Evolutionary conservation across 139 green algal genomes (phyloP).

Genomic region (Coelastrella sp.): DNA sequence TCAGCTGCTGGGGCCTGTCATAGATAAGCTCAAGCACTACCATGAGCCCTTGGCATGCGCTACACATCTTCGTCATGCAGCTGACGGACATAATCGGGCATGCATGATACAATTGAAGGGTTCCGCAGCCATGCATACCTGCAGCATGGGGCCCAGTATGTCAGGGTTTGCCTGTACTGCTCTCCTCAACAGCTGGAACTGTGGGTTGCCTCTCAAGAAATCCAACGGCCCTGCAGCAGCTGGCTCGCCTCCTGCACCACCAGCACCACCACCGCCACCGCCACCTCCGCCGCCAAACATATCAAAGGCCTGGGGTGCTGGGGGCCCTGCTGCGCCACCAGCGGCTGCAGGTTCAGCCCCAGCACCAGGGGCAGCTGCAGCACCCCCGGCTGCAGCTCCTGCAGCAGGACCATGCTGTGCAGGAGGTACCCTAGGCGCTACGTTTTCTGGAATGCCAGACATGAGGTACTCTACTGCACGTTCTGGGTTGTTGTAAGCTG

Average conservation of each 20-base stretch:
- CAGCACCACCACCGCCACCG: conserved; percentile 30
- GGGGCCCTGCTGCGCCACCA: conserved; percentile 57
- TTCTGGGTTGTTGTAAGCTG: conserved; percentile 99
- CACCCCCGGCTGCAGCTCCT: conserved; percentile 42
- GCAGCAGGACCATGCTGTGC: conserved; percentile 49
- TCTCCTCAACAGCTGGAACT: conserved; percentile 91
- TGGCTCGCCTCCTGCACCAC: conserved; percentile 43
- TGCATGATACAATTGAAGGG: too few species aligned
- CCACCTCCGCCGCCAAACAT: conserved; percentile 84
- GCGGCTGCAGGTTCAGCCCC: conserved; percentile 31
- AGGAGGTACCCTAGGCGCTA: conserved; percentile 34
- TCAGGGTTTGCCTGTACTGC: conserved; percentile 93
- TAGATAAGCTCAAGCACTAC: too few species aligned
- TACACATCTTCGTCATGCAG: too few species aligned
- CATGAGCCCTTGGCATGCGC: too few species aligned
- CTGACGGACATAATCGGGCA: too few species aligned
- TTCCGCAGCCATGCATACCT: conserved; percentile 40
- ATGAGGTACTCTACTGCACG: conserved; percentile 99
- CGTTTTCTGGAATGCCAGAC: conserved; percentile 73
- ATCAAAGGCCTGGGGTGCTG: conserved; percentile 86
- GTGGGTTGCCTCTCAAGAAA: conserved; percentile 83
- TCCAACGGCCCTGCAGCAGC: conserved; percentile 76
- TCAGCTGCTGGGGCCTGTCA: too few species aligned
- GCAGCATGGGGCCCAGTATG: conserved; percentile 97
- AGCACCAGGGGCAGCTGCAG: not conserved